Evolutionary conservation across 1,284 basidiomycete genomes (phyloP), one percentile per base, ranked within the genome.

Genomic region (Cutaneotrichosporon daszewskae): DNA sequence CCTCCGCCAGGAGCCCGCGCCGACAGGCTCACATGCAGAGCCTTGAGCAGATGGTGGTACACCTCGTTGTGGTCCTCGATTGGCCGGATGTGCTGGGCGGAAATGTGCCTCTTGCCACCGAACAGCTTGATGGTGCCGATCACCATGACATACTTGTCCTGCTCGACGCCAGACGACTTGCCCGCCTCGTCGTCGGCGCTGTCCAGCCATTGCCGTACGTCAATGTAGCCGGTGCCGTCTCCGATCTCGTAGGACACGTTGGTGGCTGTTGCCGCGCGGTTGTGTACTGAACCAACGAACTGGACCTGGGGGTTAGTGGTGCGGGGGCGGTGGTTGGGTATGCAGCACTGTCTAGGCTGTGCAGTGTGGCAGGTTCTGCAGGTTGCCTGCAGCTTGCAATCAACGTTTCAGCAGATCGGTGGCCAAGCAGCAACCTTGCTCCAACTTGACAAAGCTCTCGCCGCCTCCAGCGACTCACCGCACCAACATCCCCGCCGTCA

Each of bases 81-180:
- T 5, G 75, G 73, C 22, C 84, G 80, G 53, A 96, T 79, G 54
- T 83, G 78, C 27, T 76, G 80, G 7, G 84, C 82, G 44, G 85
- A 85, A 60, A 96, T 77, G 64, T 87, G 87, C 58, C 82, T 77
- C 69, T 88, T 92, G 57, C 78, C 81, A 32, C 81, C 80, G 68
- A 95, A 96, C 7, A 77, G 77, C 69, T 96, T 96, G 55, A 97
- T 71, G n/a, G 76, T 77, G n/a, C 94, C 95, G 27, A 87, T 79
- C 19, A 95, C 80, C n/a, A 87, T 81, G 28, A 94, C 82, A 64
- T 86, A 92, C 28, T 75, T 76, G 34, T 82, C 77, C 67, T 86
- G 82, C 37, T 62, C 59, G 33, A 74, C 62, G 13, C 66, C 69
- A 14, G 64, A 73, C 46, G 80, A 79, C 49, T 76, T 74, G 44